Base-by-base conservation (phyloP, 257 asterid genomes). In the Scutellaria baicalensis region DNA sequence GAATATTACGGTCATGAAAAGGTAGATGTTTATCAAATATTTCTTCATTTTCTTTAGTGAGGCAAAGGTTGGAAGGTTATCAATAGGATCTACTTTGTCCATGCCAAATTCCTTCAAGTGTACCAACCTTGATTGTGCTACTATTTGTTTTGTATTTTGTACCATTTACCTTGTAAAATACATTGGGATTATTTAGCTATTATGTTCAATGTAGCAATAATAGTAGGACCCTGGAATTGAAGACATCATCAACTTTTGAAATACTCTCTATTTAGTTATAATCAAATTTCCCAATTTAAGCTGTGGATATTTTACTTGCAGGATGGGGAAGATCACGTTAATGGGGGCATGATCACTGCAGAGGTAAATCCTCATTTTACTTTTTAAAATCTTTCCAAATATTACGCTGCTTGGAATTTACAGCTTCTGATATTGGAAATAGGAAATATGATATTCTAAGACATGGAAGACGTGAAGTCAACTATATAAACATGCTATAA, bases 271-370 rank as follows among this genome's bases (percentile, higher is more conserved):
- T 61, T 7, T 8, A 45, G 31, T 50, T 16, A 23, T 59, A 8
- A 33, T 67, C 31, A 48, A 33, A 36, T 38, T 68, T 64, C 45
- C 50, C 8, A 48, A 48, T 50, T 61, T 57, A 70, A 64, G 20
- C 56, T 69, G 52, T 64, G 71, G 39, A 51, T 65, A 55, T 66
- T 69, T 63, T 70, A n/a, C 69, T 39, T 83, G 75, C 84, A 88
- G 95, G 94, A 6, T 69, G 78, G 59, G 45, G 88, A 83, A 74
- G 87, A 80, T 79, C 90, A 86, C 31, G 71, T 75, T 14, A 75
- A 82, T 69, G 95, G 86, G 23, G 88, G 84, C 73, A 84, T 82
- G 68, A 69, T 83, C 63, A 70, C 79, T 31, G 87, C 81, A 18
- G 88, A 85, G 93, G 96, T 87, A 83, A 78, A 42, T 74, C 38